Base-by-base conservation (phyloP, 1,284 basidiomycete genomes). In the Papiliotrema flavescens region DNA sequence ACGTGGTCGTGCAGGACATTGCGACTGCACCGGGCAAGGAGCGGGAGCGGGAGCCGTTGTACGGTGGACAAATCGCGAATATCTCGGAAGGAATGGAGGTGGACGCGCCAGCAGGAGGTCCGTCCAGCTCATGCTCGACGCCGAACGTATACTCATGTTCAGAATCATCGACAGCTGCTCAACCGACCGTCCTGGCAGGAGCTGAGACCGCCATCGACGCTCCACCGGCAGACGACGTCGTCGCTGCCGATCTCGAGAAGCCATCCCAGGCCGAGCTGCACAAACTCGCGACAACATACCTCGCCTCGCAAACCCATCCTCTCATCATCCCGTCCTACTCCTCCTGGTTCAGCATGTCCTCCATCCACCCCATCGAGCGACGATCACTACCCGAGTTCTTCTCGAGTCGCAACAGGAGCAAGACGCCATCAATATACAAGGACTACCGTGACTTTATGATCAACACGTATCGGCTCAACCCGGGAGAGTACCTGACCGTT, bases 381-480 rank as follows among this genome's bases (percentile, higher is more conserved):
- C 86, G 90, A 65, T 90, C 92, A 2, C 80, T 99, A 24, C 96
- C 95, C 40, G 95, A 99, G 77, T 99, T 98, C 82, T 99, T 99
- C 83, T 95, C 94, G 75, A 90, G 89, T 55, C 83, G 91, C 60
- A 95, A 96, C 75, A 80, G 95, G 64, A 89, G 87, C 62, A 99
- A 99, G 79, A 97, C 94, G 0, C 95, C 95, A 0, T 84, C 89
- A 28, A 91, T 98, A 63, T 99, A 98, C 82, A 98, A 98, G 77
- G 95, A 98, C 76, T 99, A 99, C 74, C 86, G 95, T 60, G 95
- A 99, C 81, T 99, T 99, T 69, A 99, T 99, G 92, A 85, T 99
- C 76, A 97, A 99, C 79, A 95, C 95, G 2, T 98, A 98, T 78
- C 83, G 95, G 42, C 82, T 99, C 47, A 85, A 96, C 61, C 96